Evolutionary conservation across 2,329 filamentous ascomycete genomes (phyloP).

Genomic region (Cladophialophora psammophila): DNA sequence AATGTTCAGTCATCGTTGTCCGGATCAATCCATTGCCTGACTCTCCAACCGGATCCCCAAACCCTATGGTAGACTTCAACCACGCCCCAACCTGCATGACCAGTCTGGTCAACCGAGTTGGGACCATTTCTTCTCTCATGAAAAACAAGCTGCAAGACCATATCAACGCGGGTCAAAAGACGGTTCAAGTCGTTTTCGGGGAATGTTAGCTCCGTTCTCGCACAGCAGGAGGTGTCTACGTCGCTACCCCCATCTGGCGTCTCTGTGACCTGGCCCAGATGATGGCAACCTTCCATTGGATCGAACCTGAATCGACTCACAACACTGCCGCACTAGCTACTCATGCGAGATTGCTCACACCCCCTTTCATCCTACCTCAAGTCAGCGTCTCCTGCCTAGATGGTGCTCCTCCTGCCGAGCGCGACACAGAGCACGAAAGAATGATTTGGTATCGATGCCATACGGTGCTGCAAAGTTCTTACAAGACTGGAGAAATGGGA

Average conservation of each 20-base stretch:
- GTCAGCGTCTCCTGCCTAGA: conserved; percentile 12
- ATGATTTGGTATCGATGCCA: conserved; percentile 20
- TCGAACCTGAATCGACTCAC: conserved; percentile 26
- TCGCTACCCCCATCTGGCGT: conserved; percentile 28
- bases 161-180: conserved; percentile 19
- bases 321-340: conserved; percentile 10
- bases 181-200: conserved; percentile 25
- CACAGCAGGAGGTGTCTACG: conserved; percentile 6
- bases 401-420: background rate
- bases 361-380: conserved; percentile 20
- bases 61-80: conserved; percentile 22
- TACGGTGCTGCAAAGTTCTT: conserved; percentile 13
- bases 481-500: conserved; percentile 8
- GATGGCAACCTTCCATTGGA: conserved; percentile 30
- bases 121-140: conserved; percentile 4
- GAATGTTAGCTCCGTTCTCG: conserved; percentile 32
- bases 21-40: conserved; percentile 18
- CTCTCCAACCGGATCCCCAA: background rate
- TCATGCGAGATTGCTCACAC: conserved; percentile 17
- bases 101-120: conserved; percentile 10
- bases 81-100: conserved; percentile 18
- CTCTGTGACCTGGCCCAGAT: conserved; percentile 23
- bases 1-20: conserved; percentile 20
- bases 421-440: background rate
- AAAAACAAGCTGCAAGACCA: conserved; percentile 9